Percentiles rank a stretch among this genome's conserved stretches.
Conservation (phyloP, 2,329 filamentous ascomycete genomes). For the Alternaria metachromatica region DNA sequence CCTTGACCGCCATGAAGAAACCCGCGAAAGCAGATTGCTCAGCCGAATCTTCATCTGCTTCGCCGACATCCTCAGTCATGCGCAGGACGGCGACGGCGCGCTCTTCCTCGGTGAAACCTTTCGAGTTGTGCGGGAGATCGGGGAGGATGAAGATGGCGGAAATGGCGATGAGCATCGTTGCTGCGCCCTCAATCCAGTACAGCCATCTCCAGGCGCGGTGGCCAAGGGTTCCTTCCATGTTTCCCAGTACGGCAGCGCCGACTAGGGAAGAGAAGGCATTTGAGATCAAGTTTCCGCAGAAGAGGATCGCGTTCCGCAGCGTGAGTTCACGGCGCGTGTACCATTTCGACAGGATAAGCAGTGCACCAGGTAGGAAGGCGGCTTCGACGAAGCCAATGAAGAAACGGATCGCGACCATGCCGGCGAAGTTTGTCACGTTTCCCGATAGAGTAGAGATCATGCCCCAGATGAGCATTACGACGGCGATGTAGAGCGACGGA, state of each 20-base stretch:
- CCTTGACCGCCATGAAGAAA: conserved; percentile 65
- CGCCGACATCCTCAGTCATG: conserved; percentile 59
- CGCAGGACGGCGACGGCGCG: conserved; percentile 48
- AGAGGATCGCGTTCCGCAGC: conserved; percentile 49
- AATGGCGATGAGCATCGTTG: conserved; percentile 43
- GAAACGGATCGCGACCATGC: conserved; percentile 49
- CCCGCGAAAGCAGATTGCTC: conserved; percentile 62
- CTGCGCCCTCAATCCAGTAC: conserved; percentile 50
- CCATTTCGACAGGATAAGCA: conserved; percentile 70
- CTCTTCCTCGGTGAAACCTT: conserved; percentile 57
- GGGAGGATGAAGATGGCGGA: conserved; percentile 41
- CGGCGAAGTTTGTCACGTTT: conserved; percentile 40
- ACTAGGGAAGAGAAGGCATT: conserved; percentile 55
- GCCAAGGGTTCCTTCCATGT: conserved; percentile 44
- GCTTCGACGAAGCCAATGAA: conserved; percentile 49
- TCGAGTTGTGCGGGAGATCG: conserved; percentile 49
- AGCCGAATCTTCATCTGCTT: conserved; percentile 49
- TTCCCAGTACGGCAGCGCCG: conserved; percentile 50
- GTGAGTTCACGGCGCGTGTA: conserved; percentile 64
- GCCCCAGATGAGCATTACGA: conserved; percentile 50
- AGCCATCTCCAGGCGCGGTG: conserved; percentile 51
- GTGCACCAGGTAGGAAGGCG: conserved; percentile 66
- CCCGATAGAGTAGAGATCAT: conserved; percentile 48
- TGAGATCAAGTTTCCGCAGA: conserved; percentile 53
- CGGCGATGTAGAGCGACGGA: conserved; percentile 45